Percentiles rank a stretch among this genome's conserved stretches.
These are phyloP conservation scores for Diplocarpon rosae DNA, from an alignment of 2,329 filamentous ascomycete genomes.

Conservation along the genomic window DNA sequence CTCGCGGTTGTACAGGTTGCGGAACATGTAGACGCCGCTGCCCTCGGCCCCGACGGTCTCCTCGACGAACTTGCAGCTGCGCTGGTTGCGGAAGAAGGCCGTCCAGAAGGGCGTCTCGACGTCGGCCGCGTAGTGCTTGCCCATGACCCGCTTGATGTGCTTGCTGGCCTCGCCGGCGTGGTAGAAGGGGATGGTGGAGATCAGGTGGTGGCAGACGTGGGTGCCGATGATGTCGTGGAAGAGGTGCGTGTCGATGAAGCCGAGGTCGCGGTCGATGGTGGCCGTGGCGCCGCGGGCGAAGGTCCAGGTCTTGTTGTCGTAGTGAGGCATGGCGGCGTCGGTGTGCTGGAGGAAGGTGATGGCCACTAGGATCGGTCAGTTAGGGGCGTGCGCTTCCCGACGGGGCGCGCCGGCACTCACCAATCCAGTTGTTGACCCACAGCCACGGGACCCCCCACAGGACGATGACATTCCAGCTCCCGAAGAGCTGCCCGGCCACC, in stretches of 20 bases:
- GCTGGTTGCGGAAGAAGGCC: slow-evolving; percentile 27
- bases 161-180: slow-evolving; percentile 47
- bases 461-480: slow-evolving; percentile 43
- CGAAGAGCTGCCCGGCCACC: slow-evolving; percentile 40
- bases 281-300: slow-evolving; percentile 51
- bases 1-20: slow-evolving; percentile 23
- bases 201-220: slow-evolving; percentile 53
- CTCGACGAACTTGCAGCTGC: slow-evolving; percentile 28
- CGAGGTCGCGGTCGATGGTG: slow-evolving; percentile 54
- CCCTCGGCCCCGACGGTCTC: slow-evolving; percentile 26
- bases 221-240: slow-evolving; percentile 57
- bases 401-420: slow-evolving; percentile 30
- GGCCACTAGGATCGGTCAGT: slow-evolving; percentile 37
- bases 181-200: slow-evolving; percentile 52
- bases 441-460: slow-evolving; percentile 55
- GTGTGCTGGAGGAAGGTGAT: slow-evolving; percentile 70
- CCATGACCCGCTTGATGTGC: slow-evolving; percentile 45
- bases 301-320: slow-evolving; percentile 47
- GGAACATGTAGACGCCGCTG: slow-evolving; percentile 26
- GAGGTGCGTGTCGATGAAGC: slow-evolving; percentile 52
- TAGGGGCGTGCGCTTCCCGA: slow-evolving; percentile 3
- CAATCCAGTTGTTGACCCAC: slow-evolving; percentile 45
- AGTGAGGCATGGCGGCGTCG: slow-evolving; percentile 44
- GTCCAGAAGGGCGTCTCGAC: slow-evolving; percentile 27
- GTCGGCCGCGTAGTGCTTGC: slow-evolving; percentile 38